Evolutionary conservation across 2,329 filamentous ascomycete genomes (phyloP), one percentile per base, ranked within the genome.

Genomic region (Phymatotrichopsis omnivora): DNA sequence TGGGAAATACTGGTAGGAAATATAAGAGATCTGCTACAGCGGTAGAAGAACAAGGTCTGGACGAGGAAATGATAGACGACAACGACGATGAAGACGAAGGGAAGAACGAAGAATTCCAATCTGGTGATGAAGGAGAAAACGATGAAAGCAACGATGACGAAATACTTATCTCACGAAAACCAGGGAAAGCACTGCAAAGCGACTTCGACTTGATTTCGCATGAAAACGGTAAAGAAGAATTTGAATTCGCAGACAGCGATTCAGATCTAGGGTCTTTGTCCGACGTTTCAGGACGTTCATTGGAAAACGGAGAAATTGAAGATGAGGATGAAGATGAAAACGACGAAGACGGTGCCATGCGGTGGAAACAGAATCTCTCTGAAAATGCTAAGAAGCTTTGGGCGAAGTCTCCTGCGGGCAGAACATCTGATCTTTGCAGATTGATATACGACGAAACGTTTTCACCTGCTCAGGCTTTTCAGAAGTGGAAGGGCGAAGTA

Each of bases 181-280:
- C 70, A 17, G 66, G 64, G 28, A 61, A 62, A 20, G 63, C 60
- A 10, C 65, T 70, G 48, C 64, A 60, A 42, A 64, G 69, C 29
- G 52, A 52, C 29, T 28, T 32, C 4, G 47, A 65, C 27, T n/a
- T n/a, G n/a, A n/a, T n/a, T n/a, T n/a, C n/a, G n/a, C n/a, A n/a
- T n/a, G n/a, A n/a, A n/a, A 75, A 74, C 42, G 73, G 70, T n/a
- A 72, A 72, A 14, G 67, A 69, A 4, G 85, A 94, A 43, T 59
- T 96, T 46, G 85, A 79, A 1, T 98, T 95, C 67, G 91, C 91
- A 11, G 91, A 98, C 60, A 94, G 85, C 60, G 93, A 98, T 63
- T 98, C 91, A 0, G 93, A 98, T 61, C 72, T 98, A 4, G 91
- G 91, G 5, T 94, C 89, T 3, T 65, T 95, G 53, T 93, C 85